Evolutionary conservation across 371 early-diverging fungal genomes (phyloP), one percentile per base, ranked within the genome.

Genomic region (Conidiobolus incongruus): DNA sequence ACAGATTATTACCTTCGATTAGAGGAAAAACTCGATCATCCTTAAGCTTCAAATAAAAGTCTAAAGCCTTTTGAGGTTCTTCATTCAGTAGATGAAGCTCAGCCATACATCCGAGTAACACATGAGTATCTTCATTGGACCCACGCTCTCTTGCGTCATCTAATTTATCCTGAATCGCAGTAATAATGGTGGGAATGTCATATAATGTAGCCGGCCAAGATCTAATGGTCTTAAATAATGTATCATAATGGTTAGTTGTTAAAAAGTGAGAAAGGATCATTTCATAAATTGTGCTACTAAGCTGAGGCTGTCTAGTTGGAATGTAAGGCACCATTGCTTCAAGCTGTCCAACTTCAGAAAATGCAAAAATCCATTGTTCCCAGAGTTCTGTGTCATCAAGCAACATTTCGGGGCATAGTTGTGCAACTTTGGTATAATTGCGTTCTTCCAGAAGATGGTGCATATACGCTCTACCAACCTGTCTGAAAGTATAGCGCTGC

Each of bases 351-450:
- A 67, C 55, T 38, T 83, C 78, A 2, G 73, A 70, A 61, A 92
- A 94, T 8, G 59, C 64, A 53, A 72, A 81, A 1, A 90, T 65
- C 91, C 90, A 92, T 31, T 68, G 55, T 49, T 93, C 94, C 96
- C 96, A 96, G 1, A 75, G 55, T 3, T 66, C 58, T 1, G 60
- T 52, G 40, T 87, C 70, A 6, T 64, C 53, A 0, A 74, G 61
- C 24, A 95, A 65, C 17, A 91, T 72, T 29, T 70, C 66, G 4
- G 64, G 53, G 45, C 82, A 78, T 32, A 72, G 63, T 4, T 41
- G 48, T 0, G 87, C 92, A 0, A 90, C 89, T 31, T 72, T 71
- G 16, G 67, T 70, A 45, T 55, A 79, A 10, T 73, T 60, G 30
- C 62, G 74, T 35, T 69, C 62, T 11, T 65, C 68, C 35, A 90